phyloP scores from a whole-genome alignment of 768 basidiomycete genomes.

The Tylopilus rubrobrunneus region DNA sequence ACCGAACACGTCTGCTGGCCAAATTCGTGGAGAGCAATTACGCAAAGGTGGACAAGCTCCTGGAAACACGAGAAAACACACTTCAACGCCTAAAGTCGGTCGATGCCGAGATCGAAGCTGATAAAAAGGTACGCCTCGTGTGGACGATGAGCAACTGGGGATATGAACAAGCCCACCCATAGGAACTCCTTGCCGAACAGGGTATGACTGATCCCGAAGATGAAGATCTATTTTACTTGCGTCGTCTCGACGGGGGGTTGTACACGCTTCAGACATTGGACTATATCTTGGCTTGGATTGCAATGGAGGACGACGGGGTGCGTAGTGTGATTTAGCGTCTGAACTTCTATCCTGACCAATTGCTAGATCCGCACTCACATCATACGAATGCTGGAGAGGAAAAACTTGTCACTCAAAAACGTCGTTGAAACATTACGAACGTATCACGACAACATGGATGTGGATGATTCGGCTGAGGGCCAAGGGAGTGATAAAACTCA shows the following conservation, averaged over 20 bases:
- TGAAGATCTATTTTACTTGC: slow-evolving; percentile 80
- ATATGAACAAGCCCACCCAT: background rate
- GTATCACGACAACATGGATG: slow-evolving; percentile 71
- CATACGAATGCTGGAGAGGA: slow-evolving; percentile 69
- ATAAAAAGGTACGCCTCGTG: slow-evolving; percentile 52
- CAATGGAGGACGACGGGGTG: slow-evolving; percentile 98
- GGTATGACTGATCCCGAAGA: slow-evolving; percentile 58
- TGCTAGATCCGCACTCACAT: slow-evolving; percentile 74
- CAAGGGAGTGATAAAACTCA: slow-evolving; percentile 28
- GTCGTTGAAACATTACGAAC: slow-evolving; percentile 68
- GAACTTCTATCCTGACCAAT: slow-evolving; percentile 9
- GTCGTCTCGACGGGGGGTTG: slow-evolving; percentile 80
- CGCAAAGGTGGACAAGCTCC: slow-evolving; percentile 90
- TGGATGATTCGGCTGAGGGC: slow-evolving; percentile 35
- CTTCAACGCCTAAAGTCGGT: slow-evolving; percentile 53
- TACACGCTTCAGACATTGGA: slow-evolving; percentile 89
- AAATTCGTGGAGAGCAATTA: slow-evolving; percentile 95
- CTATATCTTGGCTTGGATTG: slow-evolving; percentile 91
- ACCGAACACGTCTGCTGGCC: slow-evolving; percentile 75
- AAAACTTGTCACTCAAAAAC: slow-evolving; percentile 65
- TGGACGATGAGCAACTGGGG: background rate
- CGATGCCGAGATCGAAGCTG: slow-evolving; percentile 64
- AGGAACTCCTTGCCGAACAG: slow-evolving; percentile 55
- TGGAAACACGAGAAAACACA: slow-evolving; percentile 80
- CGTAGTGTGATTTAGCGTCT: slow-evolving; percentile 20